These are phyloP conservation scores for Rhinocladiella mackenziei DNA, from an alignment of 2,329 filamentous ascomycete genomes.

Conservation along the genomic window DNA sequence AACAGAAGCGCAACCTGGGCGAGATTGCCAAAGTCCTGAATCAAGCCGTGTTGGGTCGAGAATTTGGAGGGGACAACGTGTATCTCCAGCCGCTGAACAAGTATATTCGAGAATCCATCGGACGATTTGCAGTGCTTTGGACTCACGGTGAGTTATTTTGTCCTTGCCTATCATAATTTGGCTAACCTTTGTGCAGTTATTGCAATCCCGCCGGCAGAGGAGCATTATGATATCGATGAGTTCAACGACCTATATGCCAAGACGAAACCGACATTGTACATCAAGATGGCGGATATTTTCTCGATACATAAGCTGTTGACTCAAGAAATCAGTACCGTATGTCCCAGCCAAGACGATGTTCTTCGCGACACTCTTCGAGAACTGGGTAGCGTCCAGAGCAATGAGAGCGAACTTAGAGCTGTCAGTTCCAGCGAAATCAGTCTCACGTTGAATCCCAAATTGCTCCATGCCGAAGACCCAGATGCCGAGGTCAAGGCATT, in stretches of 20 bases:
- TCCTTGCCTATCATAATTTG: background rate
- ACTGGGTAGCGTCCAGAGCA: constrained; percentile 91
- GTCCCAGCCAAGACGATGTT: constrained; percentile 76
- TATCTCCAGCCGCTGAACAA: constrained; percentile 93
- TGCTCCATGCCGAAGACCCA: constrained; percentile 86
- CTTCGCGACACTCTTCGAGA: constrained; percentile 89
- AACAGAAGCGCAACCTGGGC: constrained; percentile 86
- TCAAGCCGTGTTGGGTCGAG: constrained; percentile 80
- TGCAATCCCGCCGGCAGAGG: constrained; percentile 77
- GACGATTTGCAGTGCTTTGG: constrained; percentile 72
- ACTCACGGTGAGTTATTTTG: constrained; percentile 54
- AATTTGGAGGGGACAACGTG: constrained; percentile 91
- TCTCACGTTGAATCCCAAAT: constrained; percentile 82
- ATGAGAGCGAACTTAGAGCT: constrained; percentile 86
- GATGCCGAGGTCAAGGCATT: constrained; percentile 87
- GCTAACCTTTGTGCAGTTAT: constrained; percentile 57
- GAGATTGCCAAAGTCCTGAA: constrained; percentile 89
- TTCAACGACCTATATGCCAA: constrained; percentile 97
- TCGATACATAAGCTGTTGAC: constrained; percentile 87
- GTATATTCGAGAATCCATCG: constrained; percentile 80
- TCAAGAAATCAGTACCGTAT: constrained; percentile 71
- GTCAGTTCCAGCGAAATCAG: constrained; percentile 85
- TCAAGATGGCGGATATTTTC: constrained; percentile 97
- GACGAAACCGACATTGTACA: constrained; percentile 96
- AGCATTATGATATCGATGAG: constrained; percentile 95